Evolutionary conservation across 2,329 filamentous ascomycete genomes (phyloP).

Genomic region (Aureobasidium mangrovei): DNA sequence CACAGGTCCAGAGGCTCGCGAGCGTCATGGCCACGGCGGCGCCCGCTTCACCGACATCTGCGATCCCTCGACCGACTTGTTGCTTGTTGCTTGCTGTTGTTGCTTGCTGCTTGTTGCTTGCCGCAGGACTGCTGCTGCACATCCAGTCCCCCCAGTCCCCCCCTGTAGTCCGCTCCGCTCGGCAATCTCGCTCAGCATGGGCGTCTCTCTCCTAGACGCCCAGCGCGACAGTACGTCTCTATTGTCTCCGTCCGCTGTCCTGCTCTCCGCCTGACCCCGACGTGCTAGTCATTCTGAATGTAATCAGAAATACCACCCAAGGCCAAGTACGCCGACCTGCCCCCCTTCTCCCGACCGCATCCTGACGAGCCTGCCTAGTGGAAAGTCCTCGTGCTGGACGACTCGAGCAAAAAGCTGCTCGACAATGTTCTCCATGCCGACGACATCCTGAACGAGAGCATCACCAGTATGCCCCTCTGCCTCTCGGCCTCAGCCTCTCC

Average conservation of each 20-base stretch:
- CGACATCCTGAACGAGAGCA: conserved; percentile 92
- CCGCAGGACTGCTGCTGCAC: too few species aligned
- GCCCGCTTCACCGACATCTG: background rate
- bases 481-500: background rate
- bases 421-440: conserved; percentile 90
- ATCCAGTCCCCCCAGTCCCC: background rate
- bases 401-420: conserved; percentile 71
- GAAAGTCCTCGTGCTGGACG: conserved; percentile 92
- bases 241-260: background rate
- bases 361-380: conserved; percentile 49
- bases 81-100: too few species aligned
- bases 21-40: too few species aligned
- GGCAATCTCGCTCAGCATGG: conserved; percentile 50
- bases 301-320: conserved; percentile 68
- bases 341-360: background rate
- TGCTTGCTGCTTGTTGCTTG: too few species aligned
- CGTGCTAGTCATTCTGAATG: conserved; percentile 57
- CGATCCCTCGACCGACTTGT: background rate
- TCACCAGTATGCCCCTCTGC: conserved; percentile 62
- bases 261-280: background rate
- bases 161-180: background rate
- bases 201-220: conserved; percentile 72
- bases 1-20: too few species aligned
- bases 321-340: conserved; percentile 49
- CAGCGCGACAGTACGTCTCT: conserved; percentile 61